Conservation (phyloP, 345 rosid species). For the Trapa bicornis region DNA sequence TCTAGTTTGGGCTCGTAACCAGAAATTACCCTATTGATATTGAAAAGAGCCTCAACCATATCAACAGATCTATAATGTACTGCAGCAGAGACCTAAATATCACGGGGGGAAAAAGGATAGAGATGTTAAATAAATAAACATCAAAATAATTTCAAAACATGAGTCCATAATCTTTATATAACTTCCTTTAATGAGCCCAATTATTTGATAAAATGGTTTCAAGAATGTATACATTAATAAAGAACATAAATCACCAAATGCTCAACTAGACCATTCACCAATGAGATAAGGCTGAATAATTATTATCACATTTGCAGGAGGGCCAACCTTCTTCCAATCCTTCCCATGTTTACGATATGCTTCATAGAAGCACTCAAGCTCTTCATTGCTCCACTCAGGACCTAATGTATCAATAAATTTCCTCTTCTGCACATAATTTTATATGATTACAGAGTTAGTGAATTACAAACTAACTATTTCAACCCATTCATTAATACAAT, state of each 20-base stretch:
- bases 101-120: background rate
- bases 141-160: background rate
- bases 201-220: too few species aligned
- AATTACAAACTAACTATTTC: background rate
- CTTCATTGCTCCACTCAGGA: conserved; percentile 79
- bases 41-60: conserved; percentile 88
- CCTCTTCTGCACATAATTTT: conserved; percentile 32
- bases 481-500: background rate
- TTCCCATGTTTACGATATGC: conserved; percentile 72
- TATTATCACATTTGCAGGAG: background rate
- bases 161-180: too few species aligned
- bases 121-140: background rate
- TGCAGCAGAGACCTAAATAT: conserved; percentile 47
- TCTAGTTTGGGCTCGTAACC: background rate
- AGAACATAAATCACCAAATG: background rate
- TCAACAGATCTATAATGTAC: conserved; percentile 65
- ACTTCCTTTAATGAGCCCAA: too few species aligned
- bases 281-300: background rate
- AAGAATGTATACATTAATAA: background rate
- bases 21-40: conserved; percentile 52
- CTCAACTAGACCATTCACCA: background rate
- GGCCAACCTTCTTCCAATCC: conserved; percentile 76
- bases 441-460: background rate
- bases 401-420: conserved; percentile 77
- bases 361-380: conserved; percentile 79